These are phyloP conservation scores for Rhizoclosmatium globosum DNA, from an alignment of 192 early-diverging fungal genomes.

Conservation along the genomic window DNA sequence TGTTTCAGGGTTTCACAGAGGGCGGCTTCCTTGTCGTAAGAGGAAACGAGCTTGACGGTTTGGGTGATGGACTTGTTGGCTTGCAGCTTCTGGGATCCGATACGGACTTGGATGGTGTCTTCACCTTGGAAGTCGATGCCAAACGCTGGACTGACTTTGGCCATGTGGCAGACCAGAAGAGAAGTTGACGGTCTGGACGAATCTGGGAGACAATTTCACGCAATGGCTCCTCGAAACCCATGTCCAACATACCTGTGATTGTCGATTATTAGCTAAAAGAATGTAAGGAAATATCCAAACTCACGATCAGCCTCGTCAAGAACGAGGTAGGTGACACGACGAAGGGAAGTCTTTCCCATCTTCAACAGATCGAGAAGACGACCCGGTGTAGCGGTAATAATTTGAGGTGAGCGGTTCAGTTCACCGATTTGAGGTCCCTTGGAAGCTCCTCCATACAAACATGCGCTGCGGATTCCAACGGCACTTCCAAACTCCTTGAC, in stretches of 20 bases:
- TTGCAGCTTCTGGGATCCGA: constrained; percentile 85
- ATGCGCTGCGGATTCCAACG: constrained; percentile 74
- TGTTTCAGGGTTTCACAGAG: constrained; percentile 68
- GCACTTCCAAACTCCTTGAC: constrained; percentile 66
- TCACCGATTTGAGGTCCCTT: constrained; percentile 76
- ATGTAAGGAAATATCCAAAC: constrained; percentile 71
- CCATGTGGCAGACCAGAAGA: constrained; percentile 97
- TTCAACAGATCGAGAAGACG: constrained; percentile 90
- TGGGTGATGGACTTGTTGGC: constrained; percentile 88
- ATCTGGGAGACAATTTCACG: constrained; percentile 83
- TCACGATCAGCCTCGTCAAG: constrained; percentile 97
- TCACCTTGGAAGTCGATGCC: constrained; percentile 82
- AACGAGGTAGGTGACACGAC: constrained; percentile 89
- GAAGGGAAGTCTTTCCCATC: constrained; percentile 78
- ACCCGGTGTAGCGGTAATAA: constrained; percentile 91
- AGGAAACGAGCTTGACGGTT: constrained; percentile 86
- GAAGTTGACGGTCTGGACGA: constrained; percentile 80
- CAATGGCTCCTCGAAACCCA: constrained; percentile 92
- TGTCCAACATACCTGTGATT: constrained; percentile 64
- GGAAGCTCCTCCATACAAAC: constrained; percentile 83
- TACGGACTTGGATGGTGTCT: constrained; percentile 82
- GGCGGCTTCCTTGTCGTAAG: constrained; percentile 75
- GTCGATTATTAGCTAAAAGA: constrained; percentile 63
- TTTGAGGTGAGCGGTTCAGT: constrained; percentile 59
- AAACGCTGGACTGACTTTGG: constrained; percentile 88